These are phyloP conservation scores for Grigorovia humatica DNA, from an alignment of 805 yeast genomes.

Conservation along the genomic window DNA sequence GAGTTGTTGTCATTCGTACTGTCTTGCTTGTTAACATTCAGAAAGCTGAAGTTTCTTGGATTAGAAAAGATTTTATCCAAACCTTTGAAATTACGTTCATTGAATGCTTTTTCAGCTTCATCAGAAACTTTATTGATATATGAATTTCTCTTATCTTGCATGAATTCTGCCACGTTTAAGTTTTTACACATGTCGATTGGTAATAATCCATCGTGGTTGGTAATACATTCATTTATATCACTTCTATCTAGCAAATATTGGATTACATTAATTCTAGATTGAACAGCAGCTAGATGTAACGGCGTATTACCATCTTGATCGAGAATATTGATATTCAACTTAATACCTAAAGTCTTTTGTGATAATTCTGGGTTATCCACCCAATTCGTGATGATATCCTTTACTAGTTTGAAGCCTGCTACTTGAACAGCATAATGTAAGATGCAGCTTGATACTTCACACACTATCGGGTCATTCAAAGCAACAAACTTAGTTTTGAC, in stretches of 20 bases:
- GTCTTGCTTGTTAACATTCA: constrained; percentile 87
- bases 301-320: constrained; percentile 87
- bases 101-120: constrained; percentile 59
- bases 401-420: constrained; percentile 50
- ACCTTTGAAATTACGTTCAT: constrained; percentile 49
- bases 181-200: constrained; percentile 70
- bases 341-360: constrained; percentile 1
- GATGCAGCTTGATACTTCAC: constrained; percentile 36
- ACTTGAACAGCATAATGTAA: constrained; percentile 84
- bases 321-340: constrained; percentile 56
- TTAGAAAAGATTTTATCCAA: constrained; percentile 55
- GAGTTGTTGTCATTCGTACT: constrained; percentile 81
- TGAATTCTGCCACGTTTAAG: constrained; percentile 56
- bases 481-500: constrained; percentile 8
- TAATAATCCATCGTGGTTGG: constrained; percentile 60
- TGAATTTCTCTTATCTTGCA: constrained; percentile 67
- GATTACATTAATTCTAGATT: constrained; percentile 68
- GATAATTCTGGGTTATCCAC: constrained; percentile 7
- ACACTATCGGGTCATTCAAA: constrained; percentile 26
- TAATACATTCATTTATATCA: constrained; percentile 74
- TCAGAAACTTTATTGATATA: constrained; percentile 67
- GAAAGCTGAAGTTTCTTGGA: constrained; percentile 67
- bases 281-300: constrained; percentile 72
- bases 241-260: constrained; percentile 47
- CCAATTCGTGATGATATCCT: constrained; percentile 34